phyloP scores from a whole-genome alignment of 148 eudicot species.

The Spergularia bocconei region DNA sequence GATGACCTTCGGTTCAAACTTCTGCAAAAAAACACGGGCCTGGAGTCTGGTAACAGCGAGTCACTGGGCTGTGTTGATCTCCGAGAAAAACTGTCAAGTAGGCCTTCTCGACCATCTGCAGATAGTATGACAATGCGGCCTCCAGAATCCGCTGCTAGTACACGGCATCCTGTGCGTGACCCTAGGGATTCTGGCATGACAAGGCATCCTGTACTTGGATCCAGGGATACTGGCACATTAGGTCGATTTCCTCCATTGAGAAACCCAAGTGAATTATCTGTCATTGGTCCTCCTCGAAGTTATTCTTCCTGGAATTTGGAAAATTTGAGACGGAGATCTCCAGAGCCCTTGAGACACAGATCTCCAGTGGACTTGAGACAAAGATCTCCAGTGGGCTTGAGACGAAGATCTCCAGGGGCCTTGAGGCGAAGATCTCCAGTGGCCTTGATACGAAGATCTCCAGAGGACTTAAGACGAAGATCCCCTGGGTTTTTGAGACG shows the following conservation, averaged over 20 bases:
- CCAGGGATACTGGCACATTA: constrained; percentile 25
- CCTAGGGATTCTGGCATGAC: constrained; percentile 28
- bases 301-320: constrained; percentile 63
- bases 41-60: constrained; percentile 30
- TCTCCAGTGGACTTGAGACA: too few relatives aligned
- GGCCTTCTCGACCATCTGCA: constrained; percentile 26
- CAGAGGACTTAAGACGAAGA: background rate
- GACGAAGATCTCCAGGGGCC: too few relatives aligned
- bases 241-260: constrained; percentile 42
- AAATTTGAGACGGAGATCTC: constrained; percentile 49
- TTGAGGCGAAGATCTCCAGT: too few relatives aligned
- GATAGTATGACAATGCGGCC: constrained; percentile 40
- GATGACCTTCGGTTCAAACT: constrained; percentile 83
- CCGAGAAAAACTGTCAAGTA: constrained; percentile 53
- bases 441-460: too few relatives aligned
- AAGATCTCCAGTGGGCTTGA: too few relatives aligned
- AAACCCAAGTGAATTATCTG: constrained; percentile 38
- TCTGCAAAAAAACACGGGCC: constrained; percentile 41
- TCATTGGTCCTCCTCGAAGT: constrained; percentile 37
- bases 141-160: constrained; percentile 36
- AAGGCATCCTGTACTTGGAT: constrained; percentile 33
- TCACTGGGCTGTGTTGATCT: constrained; percentile 47
- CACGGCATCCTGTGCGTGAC: constrained; percentile 30
- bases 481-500: constrained; percentile 2
- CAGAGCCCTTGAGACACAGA: constrained; percentile 17